phyloP scores from a whole-genome alignment of 352 stramenopile species.

The Aphanomyces astaci region DNA sequence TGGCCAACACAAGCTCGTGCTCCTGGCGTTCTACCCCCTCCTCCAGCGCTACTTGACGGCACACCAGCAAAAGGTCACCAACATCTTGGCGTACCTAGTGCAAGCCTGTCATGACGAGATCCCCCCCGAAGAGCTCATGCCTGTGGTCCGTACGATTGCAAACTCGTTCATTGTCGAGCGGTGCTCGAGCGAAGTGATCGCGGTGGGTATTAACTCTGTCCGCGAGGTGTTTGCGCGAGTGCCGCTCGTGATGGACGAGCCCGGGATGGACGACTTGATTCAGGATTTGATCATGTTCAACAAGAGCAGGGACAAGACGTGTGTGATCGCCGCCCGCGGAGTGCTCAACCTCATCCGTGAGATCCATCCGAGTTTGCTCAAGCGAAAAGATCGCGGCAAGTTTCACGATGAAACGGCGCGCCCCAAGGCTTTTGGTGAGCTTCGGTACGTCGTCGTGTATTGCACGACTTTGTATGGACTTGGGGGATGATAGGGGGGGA shows the following conservation, averaged over 20 bases:
- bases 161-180: constrained; percentile 98
- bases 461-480: no score
- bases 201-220: constrained; percentile 96
- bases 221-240: constrained; percentile 92
- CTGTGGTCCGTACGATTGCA: constrained; percentile 94
- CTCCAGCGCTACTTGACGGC: constrained; percentile 90
- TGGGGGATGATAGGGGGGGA: no score
- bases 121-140: constrained; percentile 93
- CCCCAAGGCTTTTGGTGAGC: constrained; percentile 86
- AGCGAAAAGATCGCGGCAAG: constrained; percentile 95
- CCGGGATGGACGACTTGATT: constrained; percentile 85
- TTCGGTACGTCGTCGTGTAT: constrained; percentile 30
- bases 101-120: constrained; percentile 97
- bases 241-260: constrained; percentile 90
- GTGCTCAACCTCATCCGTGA: constrained; percentile 97
- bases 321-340: constrained; percentile 92
- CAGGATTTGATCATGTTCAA: constrained; percentile 94
- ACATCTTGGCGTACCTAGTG: constrained; percentile 95
- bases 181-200: constrained; percentile 93
- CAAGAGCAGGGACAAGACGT: constrained; percentile 93
- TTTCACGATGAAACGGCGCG: constrained; percentile 77
- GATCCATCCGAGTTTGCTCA: constrained; percentile 92
- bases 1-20: constrained; percentile 95
- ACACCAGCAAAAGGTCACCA: constrained; percentile 86
- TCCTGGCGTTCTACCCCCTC: constrained; percentile 95